Conservation (phyloP, 1,139 yeast genomes). For the Zhuliangozyma blackwelliae region DNA sequence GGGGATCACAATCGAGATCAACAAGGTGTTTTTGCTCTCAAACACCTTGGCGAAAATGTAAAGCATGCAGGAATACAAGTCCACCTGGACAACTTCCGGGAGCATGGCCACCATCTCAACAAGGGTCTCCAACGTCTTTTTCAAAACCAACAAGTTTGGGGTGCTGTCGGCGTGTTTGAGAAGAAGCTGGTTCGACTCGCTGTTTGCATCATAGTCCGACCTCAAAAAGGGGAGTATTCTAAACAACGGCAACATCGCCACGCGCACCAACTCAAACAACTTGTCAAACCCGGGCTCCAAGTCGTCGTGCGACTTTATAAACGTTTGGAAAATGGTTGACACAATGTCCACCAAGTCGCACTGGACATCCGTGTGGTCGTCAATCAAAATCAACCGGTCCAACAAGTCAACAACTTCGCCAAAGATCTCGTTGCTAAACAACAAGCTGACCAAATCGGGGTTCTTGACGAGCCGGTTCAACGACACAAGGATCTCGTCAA, state of each 20-base stretch:
- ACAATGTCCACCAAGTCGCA: constrained; percentile 54
- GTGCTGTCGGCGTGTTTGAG: constrained; percentile 32
- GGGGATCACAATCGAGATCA: constrained; percentile 54
- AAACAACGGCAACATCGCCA: constrained; percentile 64
- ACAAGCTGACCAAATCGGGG: constrained; percentile 52
- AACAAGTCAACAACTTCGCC: constrained; percentile 72
- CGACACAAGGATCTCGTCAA: constrained; percentile 46
- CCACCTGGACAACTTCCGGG: constrained; percentile 64
- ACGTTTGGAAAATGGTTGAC: constrained; percentile 40
- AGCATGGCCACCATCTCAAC: constrained; percentile 60
- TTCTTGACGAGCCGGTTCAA: constrained; percentile 56
- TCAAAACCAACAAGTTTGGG: constrained; percentile 38
- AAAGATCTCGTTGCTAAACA: constrained; percentile 68
- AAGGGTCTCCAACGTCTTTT: constrained; percentile 51
- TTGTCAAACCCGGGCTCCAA: constrained; percentile 66
- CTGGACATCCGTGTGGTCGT: constrained; percentile 49
- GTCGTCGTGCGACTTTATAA: constrained; percentile 19
- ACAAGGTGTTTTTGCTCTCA: constrained; percentile 41
- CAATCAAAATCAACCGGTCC: constrained; percentile 67
- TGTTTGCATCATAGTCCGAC: constrained; percentile 36
- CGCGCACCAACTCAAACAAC: constrained; percentile 72
- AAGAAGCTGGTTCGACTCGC: constrained; percentile 27
- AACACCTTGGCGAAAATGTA: constrained; percentile 60
- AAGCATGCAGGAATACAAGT: constrained; percentile 65
- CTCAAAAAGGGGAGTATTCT: constrained; percentile 58